A percentile compares a stretch with the other conserved stretches of the same genome.
phyloP scores from a whole-genome alignment of 2,329 filamentous ascomycete genomes.

The Venturia asperata region DNA sequence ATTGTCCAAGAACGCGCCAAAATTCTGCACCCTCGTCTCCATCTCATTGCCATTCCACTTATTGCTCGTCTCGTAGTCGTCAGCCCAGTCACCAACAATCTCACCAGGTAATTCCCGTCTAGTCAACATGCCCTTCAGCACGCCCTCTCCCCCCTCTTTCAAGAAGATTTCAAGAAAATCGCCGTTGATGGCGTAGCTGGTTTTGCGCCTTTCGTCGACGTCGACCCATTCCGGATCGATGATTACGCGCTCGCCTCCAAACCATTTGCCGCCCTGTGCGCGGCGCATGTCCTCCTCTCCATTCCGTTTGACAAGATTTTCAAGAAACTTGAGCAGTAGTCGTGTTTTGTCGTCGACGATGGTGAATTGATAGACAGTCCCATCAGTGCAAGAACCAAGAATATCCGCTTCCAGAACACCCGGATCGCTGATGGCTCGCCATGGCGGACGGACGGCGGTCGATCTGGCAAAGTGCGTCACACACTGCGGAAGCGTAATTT shows the following conservation, averaged over 20 bases:
- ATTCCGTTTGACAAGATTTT: conserved; percentile 48
- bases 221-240: conserved; percentile 21
- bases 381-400: conserved; percentile 45
- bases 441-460: conserved; percentile 35
- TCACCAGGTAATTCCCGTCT: neutral
- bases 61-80: neutral
- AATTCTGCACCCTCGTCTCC: neutral
- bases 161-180: conserved; percentile 34
- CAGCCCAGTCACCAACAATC: neutral
- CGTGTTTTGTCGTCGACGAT: conserved; percentile 57
- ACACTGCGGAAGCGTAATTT: conserved; percentile 36
- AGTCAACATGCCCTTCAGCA: conserved; percentile 21
- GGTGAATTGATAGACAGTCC: conserved; percentile 51
- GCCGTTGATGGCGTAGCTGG: conserved; percentile 34
- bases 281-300: conserved; percentile 23
- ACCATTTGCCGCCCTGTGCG: neutral
- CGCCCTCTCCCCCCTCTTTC: conserved; percentile 23
- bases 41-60: neutral
- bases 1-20: neutral
- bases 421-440: conserved; percentile 28
- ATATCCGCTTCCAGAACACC: conserved; percentile 42
- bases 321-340: conserved; percentile 64
- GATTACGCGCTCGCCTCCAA: neutral
- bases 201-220: conserved; percentile 23
- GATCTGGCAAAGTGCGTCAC: conserved; percentile 44